Base-by-base conservation (phyloP, 2,329 filamentous ascomycete species). In the Pseudomassariella vexata region DNA sequence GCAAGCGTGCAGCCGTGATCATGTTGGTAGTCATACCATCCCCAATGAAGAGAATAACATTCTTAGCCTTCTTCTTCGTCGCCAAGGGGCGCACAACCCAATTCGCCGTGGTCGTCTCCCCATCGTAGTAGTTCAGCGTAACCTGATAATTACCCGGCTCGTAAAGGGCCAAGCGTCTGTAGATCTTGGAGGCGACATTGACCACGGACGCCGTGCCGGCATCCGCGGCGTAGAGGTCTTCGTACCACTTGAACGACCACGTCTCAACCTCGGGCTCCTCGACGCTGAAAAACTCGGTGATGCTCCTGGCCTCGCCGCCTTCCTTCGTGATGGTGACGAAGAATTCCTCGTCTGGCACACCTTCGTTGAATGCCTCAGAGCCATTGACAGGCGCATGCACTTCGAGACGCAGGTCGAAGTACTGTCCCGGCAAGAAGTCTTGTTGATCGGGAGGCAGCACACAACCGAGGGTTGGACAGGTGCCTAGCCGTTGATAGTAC, bases 221-320 rank as follows among this genome's bases (percentile, higher is more conserved):
- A 47, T 89, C 85, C 50, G 79, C 64, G 18, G 85, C 85, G 52
- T 86, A 94, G 17, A 87, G 72, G 48, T 94, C 82, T 64, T 90
- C 86, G 50, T 75, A 90, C 82, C 83, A 92, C n/a, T 70, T 70
- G 53, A 92, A 92, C 44, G 79, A 73, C 86, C 86, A 94, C 42
- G 68, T 79, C 67, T 94, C 86, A 11, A 92, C 62, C 53, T 76
- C 60, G 14, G 85, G 81, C 54, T 90, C 84, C 3, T 70, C 49
- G 21, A 82, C 50, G n/a, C 68, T 66, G 62, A 92, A 90, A 61
- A 76, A 88, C 24, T 76, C 62, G 11, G 78, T 65, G 24, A 79
- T 76, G 35, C 68, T 61, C 51, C 74, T 60, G 17, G 72, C 53
- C 37, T 62, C 30, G 30, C 59, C 59, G 25, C 73, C 76, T 34